Conservation (phyloP, 2,329 filamentous ascomycete genomes). For the Epichloe gansuensis region DNA sequence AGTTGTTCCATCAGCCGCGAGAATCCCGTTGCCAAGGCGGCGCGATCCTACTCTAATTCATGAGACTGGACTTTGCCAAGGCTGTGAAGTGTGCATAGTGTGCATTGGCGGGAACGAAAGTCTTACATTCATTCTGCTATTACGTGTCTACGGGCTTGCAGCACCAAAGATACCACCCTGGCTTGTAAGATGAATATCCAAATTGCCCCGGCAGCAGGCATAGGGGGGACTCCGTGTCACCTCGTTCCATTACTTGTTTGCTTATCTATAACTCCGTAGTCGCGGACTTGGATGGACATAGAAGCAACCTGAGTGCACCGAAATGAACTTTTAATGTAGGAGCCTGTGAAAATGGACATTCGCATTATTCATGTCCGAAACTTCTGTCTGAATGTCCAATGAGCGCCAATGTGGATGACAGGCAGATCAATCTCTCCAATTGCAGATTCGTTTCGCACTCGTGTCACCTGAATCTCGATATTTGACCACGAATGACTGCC, state of each 20-base stretch:
- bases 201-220: neutral
- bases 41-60: neutral
- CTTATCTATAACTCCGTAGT: neutral
- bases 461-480: no score
- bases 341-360: neutral
- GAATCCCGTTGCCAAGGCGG: neutral
- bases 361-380: neutral
- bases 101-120: neutral
- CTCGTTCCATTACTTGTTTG: neutral
- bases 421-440: no score
- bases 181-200: neutral
- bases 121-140: neutral
- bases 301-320: neutral
- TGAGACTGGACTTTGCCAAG: neutral
- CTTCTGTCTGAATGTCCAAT: neutral
- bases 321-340: no score
- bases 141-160: neutral
- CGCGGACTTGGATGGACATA: constrained; percentile 1
- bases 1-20: neutral
- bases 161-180: neutral
- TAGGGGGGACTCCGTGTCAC: neutral
- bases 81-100: neutral
- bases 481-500: no score
- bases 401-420: neutral
- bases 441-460: neutral